phyloP scores from a whole-genome alignment of 2,329 filamentous ascomycete genomes.

The Trichoderma semiorbis region DNA sequence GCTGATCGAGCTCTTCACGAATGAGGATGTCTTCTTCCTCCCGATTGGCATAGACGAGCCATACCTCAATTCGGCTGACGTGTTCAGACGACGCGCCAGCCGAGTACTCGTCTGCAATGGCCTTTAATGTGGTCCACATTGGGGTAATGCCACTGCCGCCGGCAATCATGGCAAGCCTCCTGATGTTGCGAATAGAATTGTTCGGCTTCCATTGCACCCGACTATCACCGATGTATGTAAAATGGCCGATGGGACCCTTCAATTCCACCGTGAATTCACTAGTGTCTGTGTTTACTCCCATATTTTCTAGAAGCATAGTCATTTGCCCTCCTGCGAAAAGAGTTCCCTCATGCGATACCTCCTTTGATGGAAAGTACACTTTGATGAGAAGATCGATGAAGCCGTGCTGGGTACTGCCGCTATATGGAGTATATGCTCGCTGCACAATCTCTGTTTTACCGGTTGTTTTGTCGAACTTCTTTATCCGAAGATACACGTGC shows the following conservation, averaged over 20 bases:
- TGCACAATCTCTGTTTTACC: not conserved
- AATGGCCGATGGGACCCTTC: not conserved
- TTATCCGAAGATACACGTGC: not conserved
- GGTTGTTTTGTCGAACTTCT: slow-evolving; percentile 44
- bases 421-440: not conserved
- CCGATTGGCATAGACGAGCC: slow-evolving; percentile 76
- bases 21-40: slow-evolving; percentile 79
- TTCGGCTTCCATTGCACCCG: not conserved
- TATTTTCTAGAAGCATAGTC: not conserved
- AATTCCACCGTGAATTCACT: not conserved
- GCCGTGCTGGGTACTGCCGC: not conserved
- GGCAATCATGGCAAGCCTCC: not conserved
- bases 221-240: not conserved
- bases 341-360: not conserved
- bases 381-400: slow-evolving; percentile 2
- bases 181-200: not conserved
- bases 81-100: slow-evolving; percentile 23
- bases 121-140: slow-evolving; percentile 71
- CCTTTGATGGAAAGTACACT: not conserved
- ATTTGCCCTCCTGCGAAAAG: not conserved
- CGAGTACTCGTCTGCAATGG: slow-evolving; percentile 35
- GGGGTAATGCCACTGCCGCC: slow-evolving; percentile 71
- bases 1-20: slow-evolving; percentile 31
- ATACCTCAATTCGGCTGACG: slow-evolving; percentile 62
- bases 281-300: not conserved